Base-by-base conservation (phyloP, 257 asterid genomes). In the Nicotiana tomentosiformis region DNA sequence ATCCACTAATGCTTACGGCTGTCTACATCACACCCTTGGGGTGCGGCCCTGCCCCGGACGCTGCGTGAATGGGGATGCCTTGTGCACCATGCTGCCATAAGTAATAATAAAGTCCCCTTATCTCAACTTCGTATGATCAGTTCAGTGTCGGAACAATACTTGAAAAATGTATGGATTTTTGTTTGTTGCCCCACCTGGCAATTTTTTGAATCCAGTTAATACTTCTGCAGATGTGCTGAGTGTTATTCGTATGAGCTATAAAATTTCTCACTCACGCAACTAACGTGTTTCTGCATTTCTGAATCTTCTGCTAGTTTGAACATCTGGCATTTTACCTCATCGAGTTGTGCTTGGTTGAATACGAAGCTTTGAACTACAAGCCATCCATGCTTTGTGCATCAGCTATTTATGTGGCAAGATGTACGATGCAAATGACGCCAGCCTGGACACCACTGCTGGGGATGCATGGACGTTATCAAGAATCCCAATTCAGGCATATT, bases 381-480 rank as follows among this genome's bases (percentile, higher is more conserved):
- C 97, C 99, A 72, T 96, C 98, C 9, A 77, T 96, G 90, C 86
- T 94, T 43, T 92, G 98, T 83, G 99, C 99, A 14, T 93, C 99
- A 30, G 97, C 98, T 85, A 91, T 94, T 88, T 94, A 93, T 83
- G 91, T 96, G 53, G 97, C 98, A 32, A 89, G 98, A 82, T 90
- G 96, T 83, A 96, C 95, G 5, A 60, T 96, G 95, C 84, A 78
- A 84, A 84, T 90, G 80, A 78, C 87, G 81, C 98, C 98, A 4
- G 78, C 88, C 39, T 96, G 99, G 99, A 94, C 97, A 35, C 92
- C 92, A 18, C 91, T 96, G 17, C 92, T 96, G 78, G 87, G 85
- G 68, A 88, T 90, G 69, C 95, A 93, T 70, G 83, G 98, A 51
- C 89, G 87, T 83, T 94, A 94, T 37, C 85, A 87, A 84, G 96